Base-by-base conservation (phyloP, 441 rosid species). In the Isatis lusitanica region DNA sequence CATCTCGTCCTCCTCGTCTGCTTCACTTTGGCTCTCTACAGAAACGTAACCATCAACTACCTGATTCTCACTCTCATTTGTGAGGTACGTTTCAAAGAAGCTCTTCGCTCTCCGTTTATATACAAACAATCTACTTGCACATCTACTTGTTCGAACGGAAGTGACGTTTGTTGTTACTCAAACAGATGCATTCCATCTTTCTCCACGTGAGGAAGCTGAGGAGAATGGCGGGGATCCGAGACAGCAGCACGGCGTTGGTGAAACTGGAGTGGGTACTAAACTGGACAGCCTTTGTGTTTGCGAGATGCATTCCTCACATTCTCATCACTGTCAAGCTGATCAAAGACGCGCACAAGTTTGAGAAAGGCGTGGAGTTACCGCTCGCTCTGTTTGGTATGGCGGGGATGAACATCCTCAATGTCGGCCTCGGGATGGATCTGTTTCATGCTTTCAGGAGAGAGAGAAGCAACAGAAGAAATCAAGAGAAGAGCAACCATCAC, bases 61-160 rank as follows among this genome's bases (percentile, higher is more conserved):
- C 95, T 94, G 12, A 82, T 94, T 66, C 90, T 94, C 74, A 90
- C 98, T 38, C 89, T 94, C 51, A 86, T 87, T 33, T 94, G 98
- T 42, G 98, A 94, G 98, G 98, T 90, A 83, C 15, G 46, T 38
- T 53, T 15, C 5, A 12, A 42, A 12, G 2, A 42, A 42, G 16
- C 7, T 42, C 1, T 31, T 31, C 9, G 10, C 39, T 36, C 10
- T 36, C 9, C 39, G 39, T 36, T 36, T 8, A 6, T 7, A 6
- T 33, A 33, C 1, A 33, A 33, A 6, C 50, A 35, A 58, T 33
- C 11, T 50, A 28, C 36, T 28, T 48, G 10, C 3, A 2, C 28
- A 58, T 33, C 11, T 50, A 28, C 36, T 28, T 48, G 10, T 26
- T 26, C 28, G 18, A 42, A 48, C 73, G 35, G 36, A 38, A 26